Conservation (phyloP, 1,284 basidiomycete genomes). For the Xerocomus minutiporus region DNA sequence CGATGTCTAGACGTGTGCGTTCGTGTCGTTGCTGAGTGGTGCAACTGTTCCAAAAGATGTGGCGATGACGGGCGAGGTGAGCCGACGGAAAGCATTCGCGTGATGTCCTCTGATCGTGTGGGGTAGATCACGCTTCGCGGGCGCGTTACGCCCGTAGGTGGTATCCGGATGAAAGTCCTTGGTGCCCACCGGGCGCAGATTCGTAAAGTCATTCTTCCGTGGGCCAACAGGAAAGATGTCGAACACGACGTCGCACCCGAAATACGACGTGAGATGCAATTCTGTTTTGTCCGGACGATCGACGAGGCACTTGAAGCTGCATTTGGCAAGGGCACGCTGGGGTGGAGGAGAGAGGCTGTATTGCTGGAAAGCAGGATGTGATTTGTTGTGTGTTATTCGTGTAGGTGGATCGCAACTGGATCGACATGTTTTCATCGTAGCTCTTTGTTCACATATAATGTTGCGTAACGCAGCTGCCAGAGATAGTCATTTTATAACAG, state of each 20-base stretch:
- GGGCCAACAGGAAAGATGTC: slow-evolving; percentile 79
- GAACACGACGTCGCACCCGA: slow-evolving; percentile 76
- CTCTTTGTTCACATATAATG: not conserved
- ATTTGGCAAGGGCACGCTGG: slow-evolving; percentile 62
- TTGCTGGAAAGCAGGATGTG: slow-evolving; percentile 55
- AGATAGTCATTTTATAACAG: slow-evolving; percentile 14
- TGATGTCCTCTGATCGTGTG: slow-evolving; percentile 2
- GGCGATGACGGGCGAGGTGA: slow-evolving; percentile 81
- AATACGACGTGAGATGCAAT: slow-evolving; percentile 68
- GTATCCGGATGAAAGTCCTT: slow-evolving; percentile 58
- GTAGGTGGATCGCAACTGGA: not conserved
- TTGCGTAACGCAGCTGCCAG: slow-evolving; percentile 1
- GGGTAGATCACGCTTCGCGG: slow-evolving; percentile 70
- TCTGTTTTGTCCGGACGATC: slow-evolving; percentile 75
- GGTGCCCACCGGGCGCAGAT: slow-evolving; percentile 83
- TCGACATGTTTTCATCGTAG: not conserved
- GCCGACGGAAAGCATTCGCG: slow-evolving; percentile 8
- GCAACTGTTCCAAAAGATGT: slow-evolving; percentile 63
- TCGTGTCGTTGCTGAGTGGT: slow-evolving; percentile 78
- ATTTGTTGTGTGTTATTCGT: not conserved
- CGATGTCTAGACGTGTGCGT: slow-evolving; percentile 60
- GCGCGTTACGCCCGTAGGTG: slow-evolving; percentile 76
- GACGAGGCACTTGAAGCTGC: slow-evolving; percentile 78
- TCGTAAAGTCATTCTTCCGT: slow-evolving; percentile 76
- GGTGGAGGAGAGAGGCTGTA: slow-evolving; percentile 51